Conservation (phyloP, 345 rosid genomes). For the Corchorus capsularis region DNA sequence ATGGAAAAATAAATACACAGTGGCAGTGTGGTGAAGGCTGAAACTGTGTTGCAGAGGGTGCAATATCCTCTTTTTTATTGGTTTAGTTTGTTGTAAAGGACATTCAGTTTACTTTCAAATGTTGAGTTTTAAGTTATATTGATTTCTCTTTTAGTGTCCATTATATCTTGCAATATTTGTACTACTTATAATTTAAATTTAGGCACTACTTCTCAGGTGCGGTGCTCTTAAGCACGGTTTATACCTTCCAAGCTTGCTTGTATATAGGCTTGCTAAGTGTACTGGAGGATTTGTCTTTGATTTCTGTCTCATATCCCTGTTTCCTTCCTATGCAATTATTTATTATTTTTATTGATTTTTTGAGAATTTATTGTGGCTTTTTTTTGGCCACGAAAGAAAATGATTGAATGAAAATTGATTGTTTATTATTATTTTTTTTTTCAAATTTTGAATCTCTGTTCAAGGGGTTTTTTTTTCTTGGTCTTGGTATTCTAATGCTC, state of each 20-base stretch:
- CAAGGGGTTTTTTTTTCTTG: neutral
- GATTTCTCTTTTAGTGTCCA: neutral
- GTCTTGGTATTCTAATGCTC: neutral
- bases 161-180: neutral
- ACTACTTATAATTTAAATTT: neutral
- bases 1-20: neutral
- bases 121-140: neutral
- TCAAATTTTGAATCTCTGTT: neutral
- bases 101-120: neutral
- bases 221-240: neutral
- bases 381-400: neutral
- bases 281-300: neutral
- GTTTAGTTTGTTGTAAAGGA: neutral
- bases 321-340: neutral
- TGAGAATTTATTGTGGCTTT: neutral
- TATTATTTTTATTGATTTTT: neutral
- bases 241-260: neutral
- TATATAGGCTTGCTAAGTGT: neutral
- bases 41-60: neutral
- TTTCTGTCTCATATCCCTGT: neutral
- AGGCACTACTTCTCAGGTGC: neutral
- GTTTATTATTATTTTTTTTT: no score
- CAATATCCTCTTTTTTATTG: neutral
- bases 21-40: neutral
- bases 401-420: neutral